Conservation (phyloP, 2,329 filamentous ascomycete genomes). For the Aspergillus quadrilineatus region DNA sequence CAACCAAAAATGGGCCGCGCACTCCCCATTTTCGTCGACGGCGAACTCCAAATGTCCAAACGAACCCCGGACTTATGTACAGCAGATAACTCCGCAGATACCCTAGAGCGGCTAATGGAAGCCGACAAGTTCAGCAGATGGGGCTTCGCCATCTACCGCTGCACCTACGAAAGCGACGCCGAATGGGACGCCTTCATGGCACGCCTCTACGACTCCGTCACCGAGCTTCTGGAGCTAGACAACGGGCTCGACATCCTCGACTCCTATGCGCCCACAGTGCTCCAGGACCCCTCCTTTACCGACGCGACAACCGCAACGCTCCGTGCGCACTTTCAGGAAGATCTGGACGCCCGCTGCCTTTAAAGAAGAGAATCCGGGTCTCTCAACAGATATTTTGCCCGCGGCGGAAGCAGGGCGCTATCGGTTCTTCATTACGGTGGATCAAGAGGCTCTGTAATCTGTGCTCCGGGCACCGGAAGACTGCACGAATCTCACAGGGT, state of each 20-base stretch:
- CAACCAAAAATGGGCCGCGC: not conserved
- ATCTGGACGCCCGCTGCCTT: conserved; percentile 4
- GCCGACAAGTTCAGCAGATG: conserved; percentile 8
- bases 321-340: conserved; percentile 14
- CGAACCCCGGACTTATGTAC: not conserved
- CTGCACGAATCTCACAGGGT: not conserved
- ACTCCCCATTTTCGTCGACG: not conserved
- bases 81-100: not conserved
- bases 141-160: conserved; percentile 14
- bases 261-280: conserved; percentile 17
- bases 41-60: not conserved
- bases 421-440: conserved; percentile 20
- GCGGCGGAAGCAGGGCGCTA: conserved; percentile 10
- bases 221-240: not conserved
- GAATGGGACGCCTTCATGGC: conserved; percentile 12
- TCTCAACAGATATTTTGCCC: not conserved
- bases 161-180: conserved; percentile 11
- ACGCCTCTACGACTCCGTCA: conserved; percentile 6
- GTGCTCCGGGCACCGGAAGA: conserved; percentile 4
- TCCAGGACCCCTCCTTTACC: conserved; percentile 18
- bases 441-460: conserved; percentile 18
- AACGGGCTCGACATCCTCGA: conserved; percentile 17
- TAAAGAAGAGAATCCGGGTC: conserved; percentile 8
- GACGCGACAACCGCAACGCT: conserved; percentile 14
- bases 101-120: conserved; percentile 43